Percentiles rank a stretch among this genome's conserved stretches.
phyloP scores from a whole-genome alignment of 1,284 basidiomycete genomes.

The Puccinia horiana region DNA sequence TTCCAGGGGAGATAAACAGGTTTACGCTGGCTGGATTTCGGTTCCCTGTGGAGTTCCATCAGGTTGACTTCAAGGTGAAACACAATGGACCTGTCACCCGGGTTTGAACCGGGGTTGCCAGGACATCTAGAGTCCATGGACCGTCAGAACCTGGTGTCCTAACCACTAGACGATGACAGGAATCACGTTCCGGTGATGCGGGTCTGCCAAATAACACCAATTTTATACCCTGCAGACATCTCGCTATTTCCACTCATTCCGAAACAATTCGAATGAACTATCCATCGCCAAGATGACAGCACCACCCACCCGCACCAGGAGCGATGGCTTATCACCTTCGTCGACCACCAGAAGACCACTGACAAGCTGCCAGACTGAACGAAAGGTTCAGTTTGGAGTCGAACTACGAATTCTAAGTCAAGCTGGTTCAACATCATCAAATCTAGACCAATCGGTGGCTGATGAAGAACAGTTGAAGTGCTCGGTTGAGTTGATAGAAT shows the following conservation, averaged over 20 bases:
- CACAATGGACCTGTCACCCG: slow-evolving; percentile 45
- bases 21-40: too few species aligned
- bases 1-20: too few species aligned
- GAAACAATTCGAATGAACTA: too few species aligned
- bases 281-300: not conserved
- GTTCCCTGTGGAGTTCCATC: too few species aligned
- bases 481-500: not conserved
- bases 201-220: too few species aligned
- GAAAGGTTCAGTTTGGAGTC: not conserved
- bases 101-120: slow-evolving; percentile 50
- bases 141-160: slow-evolving; percentile 49
- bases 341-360: not conserved
- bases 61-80: too few species aligned
- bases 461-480: not conserved
- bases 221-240: too few species aligned
- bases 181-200: not conserved
- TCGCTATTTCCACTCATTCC: not conserved
- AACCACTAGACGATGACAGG: slow-evolving; percentile 50
- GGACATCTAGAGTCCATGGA: not conserved
- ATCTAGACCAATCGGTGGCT: not conserved
- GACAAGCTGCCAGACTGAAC: not conserved
- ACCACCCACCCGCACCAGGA: not conserved
- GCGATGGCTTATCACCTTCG: not conserved
- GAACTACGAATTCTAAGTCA: slow-evolving; percentile 20
- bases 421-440: not conserved